Percentiles rank a stretch among this genome's conserved stretches.
These are phyloP conservation scores for Penicillium flavigenum DNA, from an alignment of 495 filamentous ascomycete species.

Conservation along the genomic window DNA sequence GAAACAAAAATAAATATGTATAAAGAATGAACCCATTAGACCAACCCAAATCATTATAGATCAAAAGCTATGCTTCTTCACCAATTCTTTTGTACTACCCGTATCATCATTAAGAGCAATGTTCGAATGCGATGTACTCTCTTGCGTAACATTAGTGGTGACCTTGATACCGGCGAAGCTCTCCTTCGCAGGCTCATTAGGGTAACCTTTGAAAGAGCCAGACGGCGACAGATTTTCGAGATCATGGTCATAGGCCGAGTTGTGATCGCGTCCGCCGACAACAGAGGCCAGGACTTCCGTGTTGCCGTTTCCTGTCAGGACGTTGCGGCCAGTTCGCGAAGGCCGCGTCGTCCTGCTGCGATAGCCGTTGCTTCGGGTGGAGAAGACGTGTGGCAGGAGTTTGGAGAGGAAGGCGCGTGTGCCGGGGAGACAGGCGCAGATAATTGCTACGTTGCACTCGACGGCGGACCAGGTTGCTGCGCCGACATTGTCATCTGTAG, in stretches of 20 bases:
- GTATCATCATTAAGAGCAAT: conserved; percentile 19
- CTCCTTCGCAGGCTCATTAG: conserved; percentile 10
- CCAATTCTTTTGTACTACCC: conserved; percentile 31
- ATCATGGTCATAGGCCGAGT: conserved; percentile 19
- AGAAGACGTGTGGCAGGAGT: conserved; percentile 38
- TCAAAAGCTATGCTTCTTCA: conserved; percentile 26
- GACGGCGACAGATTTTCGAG: conserved; percentile 22
- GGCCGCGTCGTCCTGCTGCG: conserved; percentile 26
- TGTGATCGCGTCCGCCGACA: conserved; percentile 18
- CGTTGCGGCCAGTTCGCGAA: conserved; percentile 20
- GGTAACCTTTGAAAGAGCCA: conserved; percentile 10
- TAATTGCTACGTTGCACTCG: conserved; percentile 58
- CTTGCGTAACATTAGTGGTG: conserved; percentile 34
- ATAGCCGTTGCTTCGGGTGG: conserved; percentile 32
- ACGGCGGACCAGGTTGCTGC: conserved; percentile 57
- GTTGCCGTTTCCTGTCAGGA: conserved; percentile 21
- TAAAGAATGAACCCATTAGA: conserved; percentile 1
- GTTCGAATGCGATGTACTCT: conserved; percentile 17
- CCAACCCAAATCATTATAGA: conserved; percentile 10
- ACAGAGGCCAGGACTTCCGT: conserved; percentile 28
- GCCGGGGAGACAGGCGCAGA: conserved; percentile 57
- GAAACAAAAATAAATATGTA: background rate
- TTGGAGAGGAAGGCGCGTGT: conserved; percentile 50
- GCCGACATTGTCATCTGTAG: conserved; percentile 50
- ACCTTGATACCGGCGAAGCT: conserved; percentile 30